Conservation (phyloP, 345 rosid genomes). For the Acer saccharum region DNA sequence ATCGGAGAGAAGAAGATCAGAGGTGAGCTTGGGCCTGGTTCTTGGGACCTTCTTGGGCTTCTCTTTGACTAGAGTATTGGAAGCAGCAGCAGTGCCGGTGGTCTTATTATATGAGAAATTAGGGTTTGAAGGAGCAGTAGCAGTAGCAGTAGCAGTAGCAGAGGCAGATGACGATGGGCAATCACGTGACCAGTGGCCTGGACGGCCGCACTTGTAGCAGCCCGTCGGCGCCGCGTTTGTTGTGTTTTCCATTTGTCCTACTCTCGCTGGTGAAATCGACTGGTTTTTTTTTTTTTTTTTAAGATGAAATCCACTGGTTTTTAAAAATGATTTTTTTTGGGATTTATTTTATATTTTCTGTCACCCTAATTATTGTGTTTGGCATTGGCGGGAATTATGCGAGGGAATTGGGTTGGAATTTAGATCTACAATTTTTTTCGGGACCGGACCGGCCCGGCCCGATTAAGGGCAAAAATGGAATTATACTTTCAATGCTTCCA, state of each 20-base stretch:
- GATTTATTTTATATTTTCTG: too few relatives aligned
- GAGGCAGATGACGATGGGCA: conserved; percentile 54
- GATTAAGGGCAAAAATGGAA: too few relatives aligned
- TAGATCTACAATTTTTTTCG: too few relatives aligned
- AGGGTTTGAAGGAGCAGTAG: conserved; percentile 24
- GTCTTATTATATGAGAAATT: conserved; percentile 16
- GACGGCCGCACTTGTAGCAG: conserved; percentile 95
- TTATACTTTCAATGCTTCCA: too few relatives aligned
- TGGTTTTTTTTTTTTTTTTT: too few relatives aligned
- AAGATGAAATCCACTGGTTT: too few relatives aligned
- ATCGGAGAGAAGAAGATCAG: conserved; percentile 74
- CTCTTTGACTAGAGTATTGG: conserved; percentile 17
- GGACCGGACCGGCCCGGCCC: too few relatives aligned
- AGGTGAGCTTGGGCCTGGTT: conserved; percentile 80
- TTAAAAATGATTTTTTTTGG: too few relatives aligned
- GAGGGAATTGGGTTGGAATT: too few relatives aligned
- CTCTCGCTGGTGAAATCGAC: not conserved
- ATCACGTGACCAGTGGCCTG: conserved; percentile 98
- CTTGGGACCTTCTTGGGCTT: conserved; percentile 57
- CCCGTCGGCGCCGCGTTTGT: conserved; percentile 67
- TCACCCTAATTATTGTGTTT: too few relatives aligned
- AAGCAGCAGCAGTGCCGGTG: not conserved
- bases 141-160: conserved; percentile 4
- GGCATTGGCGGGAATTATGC: too few relatives aligned
- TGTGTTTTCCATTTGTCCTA: conserved; percentile 39